Base-by-base conservation (phyloP, 176 grass and related monocot genomes). In the Phyllostachys edulis region DNA sequence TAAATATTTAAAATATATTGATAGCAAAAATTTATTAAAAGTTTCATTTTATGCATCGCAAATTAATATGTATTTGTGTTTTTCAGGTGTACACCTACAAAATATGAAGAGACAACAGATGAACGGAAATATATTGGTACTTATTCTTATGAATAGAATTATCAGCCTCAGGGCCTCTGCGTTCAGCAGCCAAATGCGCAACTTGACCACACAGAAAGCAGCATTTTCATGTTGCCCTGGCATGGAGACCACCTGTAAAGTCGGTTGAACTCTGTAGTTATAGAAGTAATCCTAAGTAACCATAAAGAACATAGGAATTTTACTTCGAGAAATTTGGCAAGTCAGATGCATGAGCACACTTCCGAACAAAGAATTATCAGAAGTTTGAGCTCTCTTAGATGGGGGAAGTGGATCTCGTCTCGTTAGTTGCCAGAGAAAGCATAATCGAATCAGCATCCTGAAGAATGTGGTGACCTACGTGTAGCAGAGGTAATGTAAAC, bases 361-460 rank as follows among this genome's bases (percentile, higher is more conserved):
- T 84, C 5, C 69, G 15, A 16, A 67, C 10, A 90, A 77, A 63
- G 20, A 80, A 59, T 20, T 29, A 46, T 75, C 40, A 41, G 8
- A 44, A 84, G 77, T 34, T 73, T 80, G 79, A 92, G 93, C 96
- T 94, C 93, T 89, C 96, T 89, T 94, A 96, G 93, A 90, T 96
- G 94, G 69, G 93, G 96, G 89, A 99, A 99, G 73, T 94, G 96
- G 71, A 99, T 17, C 84, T 96, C 96, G n/a, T n/a, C n/a, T n/a
- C n/a, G 15, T 96, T 93, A 63, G 93, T 99, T 42, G 96, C 93
- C 83, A 99, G 89, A 84, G 93, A 90, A 88, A 99, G 89, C 96
- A 99, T 99, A 63, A 96, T 99, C 57, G 96, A 85, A 96, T 98
- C 96, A 84, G 93, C 96, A 94, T 96, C 96, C 96, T 98, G 86